Evolutionary conservation across 768 basidiomycete genomes (phyloP).

Genomic region (Phanerodontia chrysosporium): DNA sequence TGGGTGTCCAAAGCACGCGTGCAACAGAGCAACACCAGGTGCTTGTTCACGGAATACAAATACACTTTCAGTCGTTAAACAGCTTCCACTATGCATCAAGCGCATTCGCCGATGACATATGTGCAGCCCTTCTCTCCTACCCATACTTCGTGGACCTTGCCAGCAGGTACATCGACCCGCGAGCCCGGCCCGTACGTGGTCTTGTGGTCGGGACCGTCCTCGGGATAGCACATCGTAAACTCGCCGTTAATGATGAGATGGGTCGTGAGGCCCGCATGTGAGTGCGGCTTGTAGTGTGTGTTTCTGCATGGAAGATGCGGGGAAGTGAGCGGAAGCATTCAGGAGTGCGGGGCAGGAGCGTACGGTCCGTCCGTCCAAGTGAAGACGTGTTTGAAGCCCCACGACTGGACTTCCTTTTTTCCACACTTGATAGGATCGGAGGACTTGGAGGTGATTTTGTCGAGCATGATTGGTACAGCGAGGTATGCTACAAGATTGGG

Average conservation of each 20-base stretch:
- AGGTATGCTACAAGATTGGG: background rate
- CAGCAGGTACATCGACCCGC: slow-evolving; percentile 25
- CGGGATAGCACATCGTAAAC: slow-evolving; percentile 23
- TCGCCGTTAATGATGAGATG: slow-evolving; percentile 26
- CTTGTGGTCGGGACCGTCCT: slow-evolving; percentile 19
- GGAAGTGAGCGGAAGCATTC: background rate
- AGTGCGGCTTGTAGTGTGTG: slow-evolving; percentile 24
- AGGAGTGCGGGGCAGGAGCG: slow-evolving; percentile 4
- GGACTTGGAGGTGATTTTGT: background rate
- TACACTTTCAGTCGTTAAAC: background rate
- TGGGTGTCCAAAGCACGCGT: background rate
- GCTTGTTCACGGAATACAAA: background rate
- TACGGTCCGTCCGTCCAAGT: slow-evolving; percentile 27
- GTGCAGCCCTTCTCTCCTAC: slow-evolving; percentile 27
- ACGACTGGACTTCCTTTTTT: slow-evolving; percentile 20
- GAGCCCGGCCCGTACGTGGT: slow-evolving; percentile 24
- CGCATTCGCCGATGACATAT: slow-evolving; percentile 26
- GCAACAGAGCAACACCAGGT: background rate
- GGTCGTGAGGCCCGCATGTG: slow-evolving; percentile 23
- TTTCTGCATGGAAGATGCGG: slow-evolving; percentile 10
- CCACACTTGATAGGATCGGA: slow-evolving; percentile 16
- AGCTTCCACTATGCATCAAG: background rate
- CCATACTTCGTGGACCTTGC: slow-evolving; percentile 27
- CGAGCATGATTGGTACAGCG: background rate
- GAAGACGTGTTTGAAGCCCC: slow-evolving; percentile 26